Base-by-base conservation (phyloP, 805 yeast genomes). In the Clavispora vitiphila region DNA sequence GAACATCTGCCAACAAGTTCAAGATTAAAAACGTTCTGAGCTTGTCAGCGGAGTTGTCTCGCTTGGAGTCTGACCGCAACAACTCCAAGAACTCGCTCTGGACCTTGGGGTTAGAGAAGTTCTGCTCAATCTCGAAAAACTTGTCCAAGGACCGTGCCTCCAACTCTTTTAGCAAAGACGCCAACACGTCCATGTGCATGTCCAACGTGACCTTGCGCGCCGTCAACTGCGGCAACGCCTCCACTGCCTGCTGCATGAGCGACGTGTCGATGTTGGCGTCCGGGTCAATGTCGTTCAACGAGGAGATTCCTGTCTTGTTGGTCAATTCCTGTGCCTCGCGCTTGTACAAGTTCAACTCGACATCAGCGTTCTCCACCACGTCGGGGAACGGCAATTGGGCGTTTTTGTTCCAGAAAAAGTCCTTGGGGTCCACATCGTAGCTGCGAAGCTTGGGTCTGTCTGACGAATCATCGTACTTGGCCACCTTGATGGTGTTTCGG, bases 291-390 rank as follows among this genome's bases (percentile, higher is more conserved):
- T 89, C 96, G 50, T 78, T 80, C 35, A 90, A 65, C 19, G 87
- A 81, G 8, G 82, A 71, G 2, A 81, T 78, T 30, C 86, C 86
- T 1, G 96, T 83, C 49, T 77, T 80, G 37, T 77, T 76, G 1
- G 97, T 88, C 39, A 95, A 72, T 44, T 85, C 95, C 47, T 82
- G 83, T 2, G 97, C 96, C 53, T 88, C 96, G 43, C 77, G 76
- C 51, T 90, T 91, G 65, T 93, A 93, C 41, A 74, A 72, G 44
- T 83, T 79, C 46, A 90, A 72, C 44, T 88, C 97, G 21, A 74
- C 65, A 57, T 93, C 98, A 16, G 95, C 95, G 62, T 87, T 87
- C 61, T 93, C 99, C 25, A 95, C 99, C n/a, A 95, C 98, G 59
- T 91, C 97, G 1, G 99, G 99, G 71, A 93, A 93, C 29, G 99